Conservation (phyloP, 352 stramenopile genomes). For the Pythium monospermum region DNA sequence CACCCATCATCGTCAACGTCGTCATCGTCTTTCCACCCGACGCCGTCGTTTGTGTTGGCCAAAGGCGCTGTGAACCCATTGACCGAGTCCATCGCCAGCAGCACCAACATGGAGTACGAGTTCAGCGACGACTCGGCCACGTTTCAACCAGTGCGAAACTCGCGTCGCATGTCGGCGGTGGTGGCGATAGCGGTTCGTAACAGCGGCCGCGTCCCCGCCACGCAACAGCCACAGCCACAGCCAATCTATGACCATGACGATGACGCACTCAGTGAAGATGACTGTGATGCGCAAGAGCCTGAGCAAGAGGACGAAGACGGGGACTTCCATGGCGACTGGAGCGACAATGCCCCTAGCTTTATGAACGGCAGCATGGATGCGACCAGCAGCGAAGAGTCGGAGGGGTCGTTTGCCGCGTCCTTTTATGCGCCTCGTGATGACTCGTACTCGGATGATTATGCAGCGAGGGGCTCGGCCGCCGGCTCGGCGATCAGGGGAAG, state of each 20-base stretch:
- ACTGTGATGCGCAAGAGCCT: conserved; percentile 1
- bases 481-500: conserved; percentile 16
- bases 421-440: conserved; percentile 6
- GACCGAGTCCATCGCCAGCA: conserved; percentile 17
- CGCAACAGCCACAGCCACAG: conserved; percentile 1
- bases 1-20: no score
- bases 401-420: not conserved
- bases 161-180: no score
- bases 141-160: conserved; percentile 12
- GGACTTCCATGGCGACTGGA: conserved; percentile 13
- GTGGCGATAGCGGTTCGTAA: no score
- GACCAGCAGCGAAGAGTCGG: not conserved
- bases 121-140: conserved; percentile 17
- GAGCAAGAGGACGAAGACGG: not conserved
- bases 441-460: conserved; percentile 14
- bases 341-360: not conserved
- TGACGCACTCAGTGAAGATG: conserved; percentile 15
- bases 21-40: conserved; percentile 5
- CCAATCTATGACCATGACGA: conserved; percentile 15
- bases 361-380: not conserved
- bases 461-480: conserved; percentile 5
- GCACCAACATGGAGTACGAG: conserved; percentile 24
- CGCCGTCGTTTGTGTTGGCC: conserved; percentile 10
- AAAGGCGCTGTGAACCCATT: not conserved
- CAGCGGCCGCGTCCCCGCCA: not conserved